Evolutionary conservation across 1,284 basidiomycete genomes (phyloP).

Genomic region (Ganoderma leucocontextum): DNA sequence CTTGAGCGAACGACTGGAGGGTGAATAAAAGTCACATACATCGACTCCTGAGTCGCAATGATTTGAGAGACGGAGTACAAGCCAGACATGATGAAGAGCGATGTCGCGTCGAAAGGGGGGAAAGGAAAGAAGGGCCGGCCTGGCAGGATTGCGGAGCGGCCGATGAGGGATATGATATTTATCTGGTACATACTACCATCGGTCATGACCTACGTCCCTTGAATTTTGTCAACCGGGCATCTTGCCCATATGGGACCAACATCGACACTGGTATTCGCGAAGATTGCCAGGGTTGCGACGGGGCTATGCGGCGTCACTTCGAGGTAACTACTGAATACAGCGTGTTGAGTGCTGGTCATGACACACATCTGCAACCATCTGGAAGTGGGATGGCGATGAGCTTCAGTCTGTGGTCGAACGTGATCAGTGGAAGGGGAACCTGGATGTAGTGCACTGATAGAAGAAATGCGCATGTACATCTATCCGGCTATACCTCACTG

Average conservation of each 20-base stretch:
- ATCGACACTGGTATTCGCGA: neutral
- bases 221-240: neutral
- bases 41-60: neutral
- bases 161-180: neutral
- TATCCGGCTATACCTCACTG: neutral
- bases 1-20: neutral
- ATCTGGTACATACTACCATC: neutral
- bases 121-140: neutral
- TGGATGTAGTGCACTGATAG: neutral
- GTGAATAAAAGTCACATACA: neutral
- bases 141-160: no score
- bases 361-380: no score
- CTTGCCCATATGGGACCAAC: neutral
- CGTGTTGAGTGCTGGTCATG: no score
- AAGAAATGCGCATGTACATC: neutral
- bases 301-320: neutral
- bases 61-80: neutral
- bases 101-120: no score
- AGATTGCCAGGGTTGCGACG: neutral
- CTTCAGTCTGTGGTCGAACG: no score
- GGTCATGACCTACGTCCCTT: neutral
- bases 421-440: no score
- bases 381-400: no score
- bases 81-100: neutral
- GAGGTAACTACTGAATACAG: neutral